phyloP scores from a whole-genome alignment of 768 basidiomycete species.

The Rickenella mellea region DNA sequence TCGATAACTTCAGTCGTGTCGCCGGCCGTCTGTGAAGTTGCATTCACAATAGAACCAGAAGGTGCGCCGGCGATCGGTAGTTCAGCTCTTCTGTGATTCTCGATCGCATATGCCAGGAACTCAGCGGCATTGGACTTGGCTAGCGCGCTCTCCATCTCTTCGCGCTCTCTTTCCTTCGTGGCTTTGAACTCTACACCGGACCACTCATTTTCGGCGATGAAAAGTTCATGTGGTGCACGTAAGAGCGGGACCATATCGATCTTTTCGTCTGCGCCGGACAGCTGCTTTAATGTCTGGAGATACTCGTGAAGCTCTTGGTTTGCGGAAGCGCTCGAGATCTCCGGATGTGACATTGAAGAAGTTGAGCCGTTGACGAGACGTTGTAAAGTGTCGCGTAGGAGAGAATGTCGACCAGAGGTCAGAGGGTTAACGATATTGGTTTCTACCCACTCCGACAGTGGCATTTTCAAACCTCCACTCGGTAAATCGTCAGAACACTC shows the following conservation, averaged over 20 bases:
- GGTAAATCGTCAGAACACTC: not conserved
- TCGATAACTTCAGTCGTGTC: slow-evolving; percentile 32
- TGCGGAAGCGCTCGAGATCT: too few relatives aligned
- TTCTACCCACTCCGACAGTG: slow-evolving; percentile 31
- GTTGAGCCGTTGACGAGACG: slow-evolving; percentile 3
- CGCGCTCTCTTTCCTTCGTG: slow-evolving; percentile 40
- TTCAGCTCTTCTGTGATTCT: slow-evolving; percentile 18
- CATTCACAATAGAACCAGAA: not conserved
- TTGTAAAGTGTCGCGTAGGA: slow-evolving; percentile 20
- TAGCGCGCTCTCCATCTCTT: slow-evolving; percentile 25
- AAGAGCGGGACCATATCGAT: slow-evolving; percentile 37
- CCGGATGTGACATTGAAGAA: not conserved
- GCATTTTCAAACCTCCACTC: slow-evolving; percentile 16
- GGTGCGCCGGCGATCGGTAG: slow-evolving; percentile 2
- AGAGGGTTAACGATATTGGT: slow-evolving; percentile 29
- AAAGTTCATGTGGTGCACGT: slow-evolving; percentile 30
- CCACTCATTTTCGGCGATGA: slow-evolving; percentile 26
- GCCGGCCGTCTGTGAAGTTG: not conserved
- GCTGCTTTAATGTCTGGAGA: not conserved
- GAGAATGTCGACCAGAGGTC: slow-evolving; percentile 29
- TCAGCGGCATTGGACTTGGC: slow-evolving; percentile 11
- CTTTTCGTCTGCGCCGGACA: slow-evolving; percentile 6
- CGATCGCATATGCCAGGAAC: slow-evolving; percentile 19
- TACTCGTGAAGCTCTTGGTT: not conserved
- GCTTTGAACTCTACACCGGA: slow-evolving; percentile 19